Conservation (phyloP, 2,329 filamentous ascomycete genomes). For the Trichophyton simii region DNA sequence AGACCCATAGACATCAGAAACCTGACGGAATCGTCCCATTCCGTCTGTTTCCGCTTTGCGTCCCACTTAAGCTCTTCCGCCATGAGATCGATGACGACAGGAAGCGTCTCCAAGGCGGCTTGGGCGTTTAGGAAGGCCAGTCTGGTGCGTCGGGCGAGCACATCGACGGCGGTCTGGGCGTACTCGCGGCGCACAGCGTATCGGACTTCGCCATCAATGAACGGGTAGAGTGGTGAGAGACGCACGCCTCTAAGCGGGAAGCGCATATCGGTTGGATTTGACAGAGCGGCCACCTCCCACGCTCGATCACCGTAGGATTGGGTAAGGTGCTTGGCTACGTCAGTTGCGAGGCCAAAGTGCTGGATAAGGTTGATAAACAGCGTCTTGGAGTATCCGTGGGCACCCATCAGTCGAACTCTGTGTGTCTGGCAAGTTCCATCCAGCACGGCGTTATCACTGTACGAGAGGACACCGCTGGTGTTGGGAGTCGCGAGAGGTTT, state of each 20-base stretch:
- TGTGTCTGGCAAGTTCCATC: constrained; percentile 74
- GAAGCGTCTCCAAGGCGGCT: constrained; percentile 74
- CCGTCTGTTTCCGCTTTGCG: constrained; percentile 52
- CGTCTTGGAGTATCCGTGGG: constrained; percentile 77
- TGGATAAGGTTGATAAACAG: constrained; percentile 93
- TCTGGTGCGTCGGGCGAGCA: constrained; percentile 71
- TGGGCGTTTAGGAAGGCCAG: constrained; percentile 86
- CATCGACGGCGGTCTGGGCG: constrained; percentile 79
- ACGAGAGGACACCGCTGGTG: constrained; percentile 55
- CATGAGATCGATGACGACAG: constrained; percentile 82
- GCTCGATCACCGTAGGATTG: constrained; percentile 84
- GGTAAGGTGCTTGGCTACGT: constrained; percentile 78
- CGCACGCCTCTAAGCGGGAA: constrained; percentile 75
- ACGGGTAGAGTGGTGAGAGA: constrained; percentile 71
- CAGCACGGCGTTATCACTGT: constrained; percentile 58
- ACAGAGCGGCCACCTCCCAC: constrained; percentile 78
- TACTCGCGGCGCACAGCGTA: constrained; percentile 85
- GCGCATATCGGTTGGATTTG: constrained; percentile 59
- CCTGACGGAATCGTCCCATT: constrained; percentile 58
- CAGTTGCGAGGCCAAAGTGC: constrained; percentile 81
- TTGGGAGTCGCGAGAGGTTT: constrained; percentile 49
- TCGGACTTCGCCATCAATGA: constrained; percentile 80
- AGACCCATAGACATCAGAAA: constrained; percentile 50
- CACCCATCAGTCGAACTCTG: constrained; percentile 65
- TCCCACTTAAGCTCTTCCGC: constrained; percentile 63